Percentiles rank a stretch among this genome's conserved stretches.
phyloP scores from a whole-genome alignment of 2,329 filamentous ascomycete genomes.

The Exophiala sp. region DNA sequence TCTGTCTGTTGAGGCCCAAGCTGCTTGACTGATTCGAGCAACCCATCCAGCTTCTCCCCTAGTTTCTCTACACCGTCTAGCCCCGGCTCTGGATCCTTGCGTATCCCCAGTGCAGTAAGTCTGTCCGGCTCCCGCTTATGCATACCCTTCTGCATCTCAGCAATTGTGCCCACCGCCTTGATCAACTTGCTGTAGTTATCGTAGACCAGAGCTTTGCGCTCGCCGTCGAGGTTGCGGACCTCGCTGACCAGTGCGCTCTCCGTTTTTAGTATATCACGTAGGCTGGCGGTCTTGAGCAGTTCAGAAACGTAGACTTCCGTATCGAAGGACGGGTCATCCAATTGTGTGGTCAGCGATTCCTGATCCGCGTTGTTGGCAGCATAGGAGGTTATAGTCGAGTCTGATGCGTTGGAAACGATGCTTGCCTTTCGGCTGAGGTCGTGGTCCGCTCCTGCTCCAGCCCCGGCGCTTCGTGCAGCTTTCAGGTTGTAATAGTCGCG shows the following conservation, averaged over 20 bases:
- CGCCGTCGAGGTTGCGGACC: constrained; percentile 84
- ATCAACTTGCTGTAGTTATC: constrained; percentile 98
- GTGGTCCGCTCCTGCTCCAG: constrained; percentile 20
- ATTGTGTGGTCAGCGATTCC: constrained; percentile 47
- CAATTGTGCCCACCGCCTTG: constrained; percentile 91
- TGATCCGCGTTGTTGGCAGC: constrained; percentile 32
- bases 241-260: constrained; percentile 56
- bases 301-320: constrained; percentile 55
- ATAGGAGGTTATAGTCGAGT: constrained; percentile 39
- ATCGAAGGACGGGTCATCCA: constrained; percentile 72
- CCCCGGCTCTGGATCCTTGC: constrained; percentile 7
- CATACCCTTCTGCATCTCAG: constrained; percentile 57
- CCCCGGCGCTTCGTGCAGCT: constrained; percentile 29
- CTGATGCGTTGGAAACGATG: constrained; percentile 32
- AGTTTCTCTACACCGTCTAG: constrained; percentile 24
- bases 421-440: constrained; percentile 30
- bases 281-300: constrained; percentile 39
- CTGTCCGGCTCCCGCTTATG: constrained; percentile 41
- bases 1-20: constrained; percentile 42
- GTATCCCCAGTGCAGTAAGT: constrained; percentile 26
- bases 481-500: constrained; percentile 93
- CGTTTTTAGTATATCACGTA: constrained; percentile 43
- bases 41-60: constrained; percentile 31
- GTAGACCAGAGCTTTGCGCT: constrained; percentile 95
- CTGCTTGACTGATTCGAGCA: constrained; percentile 46